Evolutionary conservation across 2,329 filamentous ascomycete genomes (phyloP).

Genomic region (Elsinoe ampelina): DNA sequence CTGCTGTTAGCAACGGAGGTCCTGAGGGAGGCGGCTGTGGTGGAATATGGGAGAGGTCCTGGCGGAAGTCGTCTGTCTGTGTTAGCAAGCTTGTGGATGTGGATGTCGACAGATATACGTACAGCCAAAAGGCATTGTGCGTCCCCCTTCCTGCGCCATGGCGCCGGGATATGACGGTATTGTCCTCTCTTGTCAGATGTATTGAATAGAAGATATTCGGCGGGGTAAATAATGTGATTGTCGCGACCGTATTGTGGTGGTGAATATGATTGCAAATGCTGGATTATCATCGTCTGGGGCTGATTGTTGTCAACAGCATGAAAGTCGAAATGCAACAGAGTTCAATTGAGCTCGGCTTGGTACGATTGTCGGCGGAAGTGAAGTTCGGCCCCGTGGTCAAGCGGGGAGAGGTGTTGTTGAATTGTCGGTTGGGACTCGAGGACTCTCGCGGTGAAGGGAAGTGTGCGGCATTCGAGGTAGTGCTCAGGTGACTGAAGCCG

Average conservation of each 20-base stretch:
- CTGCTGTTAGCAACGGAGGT: background rate
- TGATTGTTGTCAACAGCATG: background rate
- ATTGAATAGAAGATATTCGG: background rate
- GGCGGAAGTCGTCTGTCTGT: background rate
- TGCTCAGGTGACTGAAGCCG: background rate
- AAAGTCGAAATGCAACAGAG: background rate
- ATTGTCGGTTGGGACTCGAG: constrained; percentile 12
- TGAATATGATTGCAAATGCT: background rate
- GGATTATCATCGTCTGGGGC: constrained; percentile 7
- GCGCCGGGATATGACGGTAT: constrained; percentile 6
- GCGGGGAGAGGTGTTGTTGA: constrained; percentile 6
- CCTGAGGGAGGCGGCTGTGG: background rate
- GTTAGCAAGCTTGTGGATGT: background rate
- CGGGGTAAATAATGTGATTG: background rate
- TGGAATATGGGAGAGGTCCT: background rate
- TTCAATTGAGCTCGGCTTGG: background rate
- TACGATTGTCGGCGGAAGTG: constrained; percentile 3
- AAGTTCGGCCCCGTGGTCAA: background rate
- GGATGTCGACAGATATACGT: background rate
- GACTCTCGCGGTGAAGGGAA: constrained; percentile 5
- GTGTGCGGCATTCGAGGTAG: background rate
- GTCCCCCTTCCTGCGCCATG: constrained; percentile 9
- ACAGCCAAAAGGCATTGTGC: constrained; percentile 13
- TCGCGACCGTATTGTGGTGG: constrained; percentile 8
- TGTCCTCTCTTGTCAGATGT: background rate